phyloP scores from a whole-genome alignment of 768 basidiomycete genomes.

The Butyriboletus loyo region DNA sequence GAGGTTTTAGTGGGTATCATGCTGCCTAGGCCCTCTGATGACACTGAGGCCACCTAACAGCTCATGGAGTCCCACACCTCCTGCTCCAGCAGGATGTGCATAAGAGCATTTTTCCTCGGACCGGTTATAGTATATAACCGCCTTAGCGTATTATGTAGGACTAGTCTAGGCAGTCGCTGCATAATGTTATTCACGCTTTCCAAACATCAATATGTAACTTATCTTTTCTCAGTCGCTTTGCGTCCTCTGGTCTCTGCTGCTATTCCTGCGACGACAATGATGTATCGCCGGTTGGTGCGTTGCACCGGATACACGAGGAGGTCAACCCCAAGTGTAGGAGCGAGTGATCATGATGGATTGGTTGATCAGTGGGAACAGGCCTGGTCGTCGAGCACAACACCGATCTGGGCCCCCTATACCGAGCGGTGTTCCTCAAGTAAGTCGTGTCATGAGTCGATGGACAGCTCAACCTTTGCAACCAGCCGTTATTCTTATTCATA shows the following conservation, averaged over 20 bases:
- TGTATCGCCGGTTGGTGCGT: constrained; percentile 4
- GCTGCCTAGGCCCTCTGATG: too few relatives aligned
- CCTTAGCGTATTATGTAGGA: too few relatives aligned
- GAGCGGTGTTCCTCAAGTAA: not conserved
- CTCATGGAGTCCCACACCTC: too few relatives aligned
- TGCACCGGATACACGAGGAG: constrained; percentile 22
- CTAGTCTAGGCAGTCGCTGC: too few relatives aligned
- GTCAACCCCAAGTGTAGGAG: constrained; percentile 8
- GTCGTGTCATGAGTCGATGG: not conserved
- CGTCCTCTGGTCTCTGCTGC: constrained; percentile 15
- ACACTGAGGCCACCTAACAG: too few relatives aligned
- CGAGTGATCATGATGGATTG: constrained; percentile 4
- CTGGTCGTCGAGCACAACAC: not conserved
- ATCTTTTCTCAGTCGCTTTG: too few relatives aligned
- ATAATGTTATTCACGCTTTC: too few relatives aligned
- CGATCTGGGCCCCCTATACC: not conserved
- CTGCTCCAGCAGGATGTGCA: too few relatives aligned
- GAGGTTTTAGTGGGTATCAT: too few relatives aligned
- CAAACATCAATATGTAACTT: too few relatives aligned
- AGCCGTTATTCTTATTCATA: not conserved
- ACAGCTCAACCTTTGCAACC: not conserved
- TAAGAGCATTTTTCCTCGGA: too few relatives aligned
- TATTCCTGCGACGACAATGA: not conserved
- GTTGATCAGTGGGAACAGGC: constrained; percentile 4
- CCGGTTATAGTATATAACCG: too few relatives aligned